Base-by-base conservation (phyloP, 192 early-diverging fungal genomes). In the Backusella tuberculispora region DNA sequence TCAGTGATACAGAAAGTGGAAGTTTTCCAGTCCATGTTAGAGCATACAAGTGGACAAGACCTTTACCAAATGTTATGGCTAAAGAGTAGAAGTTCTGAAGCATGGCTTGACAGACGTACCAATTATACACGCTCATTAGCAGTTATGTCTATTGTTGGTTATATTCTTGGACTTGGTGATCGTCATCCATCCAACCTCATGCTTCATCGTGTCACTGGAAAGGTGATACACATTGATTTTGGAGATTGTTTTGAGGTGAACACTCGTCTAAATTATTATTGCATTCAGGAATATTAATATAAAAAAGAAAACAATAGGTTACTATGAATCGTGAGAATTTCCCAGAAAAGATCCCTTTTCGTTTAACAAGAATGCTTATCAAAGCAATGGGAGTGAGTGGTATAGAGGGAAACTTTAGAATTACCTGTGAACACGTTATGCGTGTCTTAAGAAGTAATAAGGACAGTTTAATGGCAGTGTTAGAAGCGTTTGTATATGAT, bases 311-410 rank as follows among this genome's bases (percentile, higher is more conserved):
- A 1, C 38, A 37, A 15, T 77, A 93, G 90, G 91, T 98, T 66
- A 96, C 97, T 0, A 94, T 94, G 88, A 91, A 97, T 73, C 92
- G 98, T 63, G 96, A 97, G 47, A 94, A 96, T 74, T 98, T 91
- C 87, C 98, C 98, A 4, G 98, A 99, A 78, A 93, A 90, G 71
- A 93, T 99, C 81, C 98, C 98, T n/a, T 99, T 99, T 92, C 89
- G 98, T 17, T 81, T 99, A 53, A 99, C 98, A 0, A 88, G 98
- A 5, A 99, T 99, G 98, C 81, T 99, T 24, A 92, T 94, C 42
- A 95, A 96, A 60, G 96, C 98, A 5, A 99, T 99, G 98, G 98
- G 98, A 83, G 96, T 95, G n/a, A 91, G 92, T 76, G 95, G 95
- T 9, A 96, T 97, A 43, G 96, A 99, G 80, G 98, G 98, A 66